A percentile compares a stretch with the other conserved stretches of the same genome.
Conservation (phyloP, 352 stramenopile genomes). For the Globisporangium emineosum region DNA sequence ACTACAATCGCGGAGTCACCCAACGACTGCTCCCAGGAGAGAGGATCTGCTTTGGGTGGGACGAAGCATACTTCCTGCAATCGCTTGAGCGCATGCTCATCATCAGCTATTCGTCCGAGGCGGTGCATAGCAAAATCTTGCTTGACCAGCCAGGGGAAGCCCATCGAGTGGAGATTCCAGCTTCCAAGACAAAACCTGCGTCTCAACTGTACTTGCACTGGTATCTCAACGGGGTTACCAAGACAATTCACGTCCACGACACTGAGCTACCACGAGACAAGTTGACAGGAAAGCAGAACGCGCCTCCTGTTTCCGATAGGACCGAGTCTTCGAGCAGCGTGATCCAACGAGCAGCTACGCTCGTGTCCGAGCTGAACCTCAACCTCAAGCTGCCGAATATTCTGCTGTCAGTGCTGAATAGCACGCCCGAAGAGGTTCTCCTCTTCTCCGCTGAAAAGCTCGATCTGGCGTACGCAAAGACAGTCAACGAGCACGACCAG, state of each 20-base stretch:
- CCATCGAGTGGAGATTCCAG: constrained; percentile 60
- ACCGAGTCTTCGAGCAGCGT: constrained; percentile 12
- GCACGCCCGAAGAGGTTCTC: constrained; percentile 64
- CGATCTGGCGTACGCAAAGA: constrained; percentile 62
- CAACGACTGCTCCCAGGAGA: constrained; percentile 69
- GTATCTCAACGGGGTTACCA: constrained; percentile 81
- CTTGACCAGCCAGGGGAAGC: constrained; percentile 71
- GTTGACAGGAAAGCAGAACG: constrained; percentile 52
- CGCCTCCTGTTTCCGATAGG: not conserved
- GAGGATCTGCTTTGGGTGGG: constrained; percentile 79
- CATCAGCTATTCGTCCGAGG: constrained; percentile 50
- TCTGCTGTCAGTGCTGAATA: constrained; percentile 76
- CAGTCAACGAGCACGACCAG: constrained; percentile 71
- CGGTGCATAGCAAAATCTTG: constrained; percentile 50
- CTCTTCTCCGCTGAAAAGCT: constrained; percentile 68
- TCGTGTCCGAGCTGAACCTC: constrained; percentile 54
- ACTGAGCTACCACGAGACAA: constrained; percentile 56
- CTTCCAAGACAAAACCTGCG: constrained; percentile 22
- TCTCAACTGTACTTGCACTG: constrained; percentile 64
- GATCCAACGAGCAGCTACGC: constrained; percentile 22
- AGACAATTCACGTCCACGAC: constrained; percentile 79
- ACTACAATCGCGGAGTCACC: constrained; percentile 62
- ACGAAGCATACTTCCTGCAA: constrained; percentile 78
- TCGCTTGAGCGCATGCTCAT: constrained; percentile 59
- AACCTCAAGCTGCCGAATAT: constrained; percentile 59